Conservation (phyloP, 345 rosid species). For the Eucalyptus shirleyi region DNA sequence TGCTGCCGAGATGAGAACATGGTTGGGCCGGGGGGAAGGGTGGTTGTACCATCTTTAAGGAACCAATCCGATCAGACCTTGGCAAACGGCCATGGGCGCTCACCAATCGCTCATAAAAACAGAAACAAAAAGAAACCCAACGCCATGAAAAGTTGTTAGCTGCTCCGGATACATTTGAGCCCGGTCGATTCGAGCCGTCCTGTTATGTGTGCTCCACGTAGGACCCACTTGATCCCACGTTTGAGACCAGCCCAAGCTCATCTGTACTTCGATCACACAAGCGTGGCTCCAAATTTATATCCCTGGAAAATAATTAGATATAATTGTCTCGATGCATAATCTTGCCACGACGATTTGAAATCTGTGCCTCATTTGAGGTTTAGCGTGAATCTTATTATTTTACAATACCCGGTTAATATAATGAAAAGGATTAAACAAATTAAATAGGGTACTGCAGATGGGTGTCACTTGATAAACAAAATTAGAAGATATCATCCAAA, state of each 20-base stretch:
- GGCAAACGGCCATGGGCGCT: not conserved
- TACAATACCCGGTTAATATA: not conserved
- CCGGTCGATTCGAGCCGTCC: not conserved
- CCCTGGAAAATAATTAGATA: not conserved
- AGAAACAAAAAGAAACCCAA: not conserved
- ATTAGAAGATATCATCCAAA: not conserved
- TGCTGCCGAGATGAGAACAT: not conserved
- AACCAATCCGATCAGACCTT: not conserved
- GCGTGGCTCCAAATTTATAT: not conserved
- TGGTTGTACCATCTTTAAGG: not conserved
- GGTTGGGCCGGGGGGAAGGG: not conserved
- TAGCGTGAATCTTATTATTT: not conserved
- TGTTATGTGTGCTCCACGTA: fast-evolving
- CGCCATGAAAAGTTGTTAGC: not conserved
- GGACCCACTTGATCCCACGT: not conserved
- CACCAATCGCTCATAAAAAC: not conserved
- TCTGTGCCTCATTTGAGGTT: not conserved
- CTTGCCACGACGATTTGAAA: not conserved
- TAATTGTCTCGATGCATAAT: not conserved
- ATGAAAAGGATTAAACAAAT: not conserved
- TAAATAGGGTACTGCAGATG: not conserved
- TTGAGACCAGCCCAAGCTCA: not conserved
- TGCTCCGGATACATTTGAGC: not conserved
- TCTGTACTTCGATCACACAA: not conserved
- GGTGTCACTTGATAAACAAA: not conserved